These are phyloP conservation scores for Schizochytrium sp. DNA, from an alignment of 108 stramenopile species.

Conservation along the genomic window DNA sequence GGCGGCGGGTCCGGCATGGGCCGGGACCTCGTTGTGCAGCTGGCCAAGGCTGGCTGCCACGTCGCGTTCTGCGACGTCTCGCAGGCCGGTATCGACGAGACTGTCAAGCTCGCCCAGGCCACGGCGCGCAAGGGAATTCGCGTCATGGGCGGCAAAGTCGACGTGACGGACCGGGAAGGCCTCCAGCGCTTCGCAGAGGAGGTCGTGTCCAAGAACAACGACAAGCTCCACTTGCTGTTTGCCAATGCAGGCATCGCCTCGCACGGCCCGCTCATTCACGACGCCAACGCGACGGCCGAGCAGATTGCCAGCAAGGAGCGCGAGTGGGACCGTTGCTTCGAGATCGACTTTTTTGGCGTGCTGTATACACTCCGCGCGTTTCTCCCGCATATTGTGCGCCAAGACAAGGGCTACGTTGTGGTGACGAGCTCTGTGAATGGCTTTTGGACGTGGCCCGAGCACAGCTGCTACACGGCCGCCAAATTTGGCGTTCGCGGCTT, in stretches of 20 bases:
- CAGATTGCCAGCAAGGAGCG: background rate
- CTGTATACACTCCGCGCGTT: background rate
- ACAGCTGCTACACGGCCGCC: slow-evolving; percentile 1
- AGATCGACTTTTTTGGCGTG: slow-evolving; percentile 6
- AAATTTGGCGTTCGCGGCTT: background rate
- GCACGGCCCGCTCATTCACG: background rate
- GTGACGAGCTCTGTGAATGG: background rate
- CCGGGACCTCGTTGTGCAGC: background rate
- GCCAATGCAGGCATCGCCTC: background rate
- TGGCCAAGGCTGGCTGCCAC: background rate
- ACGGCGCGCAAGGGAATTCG: background rate
- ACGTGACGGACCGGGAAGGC: background rate
- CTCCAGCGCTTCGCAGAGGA: background rate
- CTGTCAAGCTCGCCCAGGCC: background rate
- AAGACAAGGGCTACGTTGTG: background rate
- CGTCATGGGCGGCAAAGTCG: background rate
- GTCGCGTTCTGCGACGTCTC: background rate
- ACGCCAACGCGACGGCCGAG: background rate
- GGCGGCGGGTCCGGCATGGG: slow-evolving; percentile 11
- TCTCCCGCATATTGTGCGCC: background rate
- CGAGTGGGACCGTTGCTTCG: background rate
- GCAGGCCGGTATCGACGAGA: background rate
- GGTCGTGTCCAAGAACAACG: background rate
- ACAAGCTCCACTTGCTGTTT: background rate
- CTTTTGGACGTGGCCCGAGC: slow-evolving; percentile 13